Conservation (phyloP, 169 alveolate species). For the Cryptosporidium bovis region DNA sequence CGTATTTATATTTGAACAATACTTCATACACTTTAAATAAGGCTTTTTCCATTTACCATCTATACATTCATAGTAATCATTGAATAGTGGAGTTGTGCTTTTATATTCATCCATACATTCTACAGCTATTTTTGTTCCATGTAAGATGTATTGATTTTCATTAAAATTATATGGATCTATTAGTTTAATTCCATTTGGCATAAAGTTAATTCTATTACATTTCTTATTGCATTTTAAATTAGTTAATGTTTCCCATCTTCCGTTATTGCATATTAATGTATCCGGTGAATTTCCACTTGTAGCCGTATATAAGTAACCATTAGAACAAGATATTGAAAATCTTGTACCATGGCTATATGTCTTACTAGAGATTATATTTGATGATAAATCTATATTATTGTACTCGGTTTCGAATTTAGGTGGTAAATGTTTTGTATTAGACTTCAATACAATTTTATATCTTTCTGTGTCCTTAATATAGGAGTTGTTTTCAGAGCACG, state of each 20-base stretch:
- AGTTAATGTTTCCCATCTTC: conserved; percentile 69
- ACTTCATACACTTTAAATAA: conserved; percentile 25
- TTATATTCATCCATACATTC: conserved; percentile 35
- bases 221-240: conserved; percentile 26
- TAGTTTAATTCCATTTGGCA: conserved; percentile 13
- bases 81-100: conserved; percentile 26
- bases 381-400: neutral
- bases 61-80: conserved; percentile 25
- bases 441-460: conserved; percentile 1
- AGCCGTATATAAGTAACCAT: conserved; percentile 8
- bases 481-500: conserved; percentile 42
- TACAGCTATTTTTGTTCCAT: conserved; percentile 22
- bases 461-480: conserved; percentile 45
- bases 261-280: conserved; percentile 45
- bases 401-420: no score
- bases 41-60: conserved; percentile 62
- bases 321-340: conserved; percentile 45
- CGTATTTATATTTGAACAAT: conserved; percentile 19
- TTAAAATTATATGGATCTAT: neutral
- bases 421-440: neutral
- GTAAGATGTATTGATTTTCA: neutral
- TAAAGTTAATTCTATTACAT: neutral
- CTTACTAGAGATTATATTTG: neutral
- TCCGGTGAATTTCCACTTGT: conserved; percentile 65
- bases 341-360: conserved; percentile 44